Evolutionary conservation across 495 filamentous ascomycete species (phyloP), one percentile per base, ranked within the genome.

Genomic region (Penicillium parvum): DNA sequence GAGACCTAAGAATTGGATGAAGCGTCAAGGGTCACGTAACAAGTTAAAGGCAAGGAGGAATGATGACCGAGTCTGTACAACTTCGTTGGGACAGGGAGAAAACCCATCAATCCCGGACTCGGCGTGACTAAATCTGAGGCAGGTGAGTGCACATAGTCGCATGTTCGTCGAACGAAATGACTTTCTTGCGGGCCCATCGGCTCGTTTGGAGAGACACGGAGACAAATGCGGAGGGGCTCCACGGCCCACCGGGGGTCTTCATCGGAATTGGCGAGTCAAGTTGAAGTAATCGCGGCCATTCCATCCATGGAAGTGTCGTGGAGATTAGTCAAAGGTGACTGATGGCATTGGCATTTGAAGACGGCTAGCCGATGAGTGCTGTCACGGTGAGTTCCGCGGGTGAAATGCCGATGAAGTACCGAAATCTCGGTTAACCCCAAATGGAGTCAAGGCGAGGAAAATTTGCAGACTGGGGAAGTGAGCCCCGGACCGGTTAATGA

Each of bases 211-310:
- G 52, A 48, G 47, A 45, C n/a, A n/a, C n/a, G n/a, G n/a, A n/a
- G n/a, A n/a, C n/a, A n/a, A n/a, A 56, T 49, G 55, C 52, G 55
- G 52, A 56, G 52, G 18, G 20, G 42, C 45, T 47, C 48, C 53
- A 46, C 46, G 40, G 44, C 25, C 23, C 33, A 29, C 46, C 32
- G 32, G 21, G 32, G 28, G 30, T 26, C 32, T 1, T 26, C 28
- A 2, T 54, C 35, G 40, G 47, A 5, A 16, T 49, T 44, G 44
- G 48, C 48, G 32, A 48, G 43, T 55, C 34, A 55, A 18, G 23
- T 22, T 11, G 37, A 26, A 15, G n/a, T 17, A 35, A 6, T 18
- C 5, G 21, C 6, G 8, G 14, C 7, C 25, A 34, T 20, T 17
- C n/a, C 7, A 4, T n/a, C n/a, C n/a, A n/a, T n/a, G n/a, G n/a